These are phyloP conservation scores for Sporisorium graminicola DNA, from an alignment of 1,284 basidiomycete genomes.

Conservation along the genomic window DNA sequence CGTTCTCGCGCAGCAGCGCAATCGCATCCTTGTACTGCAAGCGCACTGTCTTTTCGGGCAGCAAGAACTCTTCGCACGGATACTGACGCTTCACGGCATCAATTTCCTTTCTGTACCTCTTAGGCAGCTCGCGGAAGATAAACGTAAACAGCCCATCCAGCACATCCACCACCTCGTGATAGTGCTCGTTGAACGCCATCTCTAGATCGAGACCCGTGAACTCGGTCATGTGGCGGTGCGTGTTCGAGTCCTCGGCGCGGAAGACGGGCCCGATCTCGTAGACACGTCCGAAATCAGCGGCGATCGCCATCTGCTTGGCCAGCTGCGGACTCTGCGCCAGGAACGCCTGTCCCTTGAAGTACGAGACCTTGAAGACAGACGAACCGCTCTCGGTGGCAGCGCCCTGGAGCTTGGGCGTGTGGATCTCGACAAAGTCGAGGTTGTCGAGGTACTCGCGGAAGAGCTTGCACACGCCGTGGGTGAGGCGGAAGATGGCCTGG, in stretches of 20 bases:
- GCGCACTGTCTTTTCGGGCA: constrained; percentile 64
- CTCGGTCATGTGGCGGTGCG: constrained; percentile 97
- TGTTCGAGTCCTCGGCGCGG: constrained; percentile 98
- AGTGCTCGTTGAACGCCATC: constrained; percentile 98
- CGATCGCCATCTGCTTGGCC: constrained; percentile 99
- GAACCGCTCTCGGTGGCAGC: constrained; percentile 97
- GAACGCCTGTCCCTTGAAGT: constrained; percentile 96
- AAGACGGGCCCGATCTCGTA: constrained; percentile 96
- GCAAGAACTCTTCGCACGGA: constrained; percentile 76
- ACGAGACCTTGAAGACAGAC: constrained; percentile 96
- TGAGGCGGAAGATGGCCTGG: constrained; percentile 94
- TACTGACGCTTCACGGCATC: constrained; percentile 85
- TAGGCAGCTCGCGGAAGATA: constrained; percentile 70
- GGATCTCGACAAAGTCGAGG: constrained; percentile 90
- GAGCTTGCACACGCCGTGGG: constrained; percentile 86
- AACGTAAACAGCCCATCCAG: constrained; percentile 67
- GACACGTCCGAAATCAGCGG: constrained; percentile 96
- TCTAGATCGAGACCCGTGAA: constrained; percentile 99
- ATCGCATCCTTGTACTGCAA: constrained; percentile 67
- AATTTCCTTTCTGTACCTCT: constrained; percentile 83
- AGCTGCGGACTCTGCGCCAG: constrained; percentile 97
- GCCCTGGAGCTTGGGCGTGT: constrained; percentile 96
- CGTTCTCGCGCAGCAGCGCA: constrained; percentile 63
- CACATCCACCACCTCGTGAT: constrained; percentile 78
- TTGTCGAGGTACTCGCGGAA: constrained; percentile 87